These are phyloP conservation scores for Stipa capillata DNA, from an alignment of 176 grass and related monocot species.

Conservation along the genomic window DNA sequence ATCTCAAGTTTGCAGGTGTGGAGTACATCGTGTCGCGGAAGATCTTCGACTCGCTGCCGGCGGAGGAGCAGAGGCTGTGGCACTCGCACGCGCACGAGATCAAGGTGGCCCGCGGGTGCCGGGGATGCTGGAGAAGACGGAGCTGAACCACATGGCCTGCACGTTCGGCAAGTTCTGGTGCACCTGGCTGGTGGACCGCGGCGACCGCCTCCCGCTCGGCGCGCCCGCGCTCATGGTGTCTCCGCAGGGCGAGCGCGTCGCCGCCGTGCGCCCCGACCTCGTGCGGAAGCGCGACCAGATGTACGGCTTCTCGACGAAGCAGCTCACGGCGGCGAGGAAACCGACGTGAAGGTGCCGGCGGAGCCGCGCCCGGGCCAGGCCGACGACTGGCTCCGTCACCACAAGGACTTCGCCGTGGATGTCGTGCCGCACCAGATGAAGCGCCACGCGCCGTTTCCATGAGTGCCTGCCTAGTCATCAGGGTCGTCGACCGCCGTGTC, in stretches of 20 bases:
- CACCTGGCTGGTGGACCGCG: constrained; percentile 90
- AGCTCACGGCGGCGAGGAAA: constrained; percentile 39
- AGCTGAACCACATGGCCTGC: constrained; percentile 39
- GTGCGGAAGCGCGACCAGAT: constrained; percentile 49
- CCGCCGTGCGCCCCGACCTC: constrained; percentile 47
- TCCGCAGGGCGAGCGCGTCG: constrained; percentile 48
- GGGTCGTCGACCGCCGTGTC: no score
- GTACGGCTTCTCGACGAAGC: constrained; percentile 47
- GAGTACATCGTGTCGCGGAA: constrained; percentile 65
- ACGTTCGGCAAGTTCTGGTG: constrained; percentile 93
- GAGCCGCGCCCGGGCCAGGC: constrained; percentile 29
- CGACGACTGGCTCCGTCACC: constrained; percentile 60
- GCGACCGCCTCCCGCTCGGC: constrained; percentile 63
- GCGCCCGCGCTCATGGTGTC: constrained; percentile 72
- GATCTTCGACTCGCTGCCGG: constrained; percentile 44
- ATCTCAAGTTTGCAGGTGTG: constrained; percentile 26
- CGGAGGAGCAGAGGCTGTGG: constrained; percentile 80
- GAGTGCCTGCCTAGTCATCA: background rate
- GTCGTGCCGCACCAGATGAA: constrained; percentile 64
- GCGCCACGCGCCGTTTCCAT: constrained; percentile 47
- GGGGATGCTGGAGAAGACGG: constrained; percentile 37
- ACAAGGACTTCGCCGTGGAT: constrained; percentile 69
- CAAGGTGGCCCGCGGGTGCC: constrained; percentile 51
- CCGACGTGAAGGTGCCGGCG: constrained; percentile 30
- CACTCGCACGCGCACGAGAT: constrained; percentile 85